These are phyloP conservation scores for Suhomyces taliae DNA, from an alignment of 1,139 yeast species.

Conservation along the genomic window DNA sequence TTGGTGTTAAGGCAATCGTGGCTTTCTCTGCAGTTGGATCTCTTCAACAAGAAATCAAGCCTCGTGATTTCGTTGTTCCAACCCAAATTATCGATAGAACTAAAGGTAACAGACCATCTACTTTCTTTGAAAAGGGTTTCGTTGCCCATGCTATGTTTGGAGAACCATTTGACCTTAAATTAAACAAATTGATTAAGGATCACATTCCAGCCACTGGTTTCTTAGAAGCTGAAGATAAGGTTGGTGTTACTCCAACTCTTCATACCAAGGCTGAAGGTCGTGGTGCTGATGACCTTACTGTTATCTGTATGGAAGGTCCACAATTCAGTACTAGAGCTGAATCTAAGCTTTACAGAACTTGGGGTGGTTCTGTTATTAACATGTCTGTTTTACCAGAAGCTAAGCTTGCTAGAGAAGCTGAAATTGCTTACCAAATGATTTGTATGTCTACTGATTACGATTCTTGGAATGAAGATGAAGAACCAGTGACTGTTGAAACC, in stretches of 20 bases:
- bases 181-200: conserved; percentile 65
- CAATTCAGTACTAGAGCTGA: conserved; percentile 98
- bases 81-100: conserved; percentile 96
- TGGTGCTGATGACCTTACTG: conserved; percentile 66
- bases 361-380: conserved; percentile 95
- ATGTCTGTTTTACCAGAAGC: conserved; percentile 97
- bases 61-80: conserved; percentile 93
- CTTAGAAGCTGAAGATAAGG: conserved; percentile 49
- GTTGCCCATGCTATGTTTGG: conserved; percentile 98
- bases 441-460: conserved; percentile 99
- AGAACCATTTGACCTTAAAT: conserved; percentile 84
- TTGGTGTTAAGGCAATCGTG: conserved; percentile 84
- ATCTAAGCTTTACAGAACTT: conserved; percentile 77
- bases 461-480: conserved; percentile 95
- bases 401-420: conserved; percentile 95
- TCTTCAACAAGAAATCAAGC: conserved; percentile 80
- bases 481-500: conserved; percentile 95
- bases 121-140: conserved; percentile 88
- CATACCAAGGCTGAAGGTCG: conserved; percentile 57
- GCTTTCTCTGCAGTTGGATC: conserved; percentile 98
- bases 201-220: conserved; percentile 52
- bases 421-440: conserved; percentile 93
- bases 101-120: conserved; percentile 87
- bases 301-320: conserved; percentile 99
- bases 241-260: conserved; percentile 37